Conservation (phyloP, 768 basidiomycete genomes). For the Pluteus cervinus region DNA sequence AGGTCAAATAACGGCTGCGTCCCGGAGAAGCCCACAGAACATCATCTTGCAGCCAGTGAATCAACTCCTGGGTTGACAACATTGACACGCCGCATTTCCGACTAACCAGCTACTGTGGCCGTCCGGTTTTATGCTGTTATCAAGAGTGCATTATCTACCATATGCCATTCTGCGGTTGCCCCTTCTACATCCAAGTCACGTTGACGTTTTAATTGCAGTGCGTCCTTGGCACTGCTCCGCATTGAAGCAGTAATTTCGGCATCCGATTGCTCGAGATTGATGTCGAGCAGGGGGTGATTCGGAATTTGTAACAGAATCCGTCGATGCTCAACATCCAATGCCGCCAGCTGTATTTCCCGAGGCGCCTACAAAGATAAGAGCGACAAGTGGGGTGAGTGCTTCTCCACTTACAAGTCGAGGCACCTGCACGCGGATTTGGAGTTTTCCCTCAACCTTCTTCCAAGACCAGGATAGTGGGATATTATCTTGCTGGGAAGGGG, state of each 20-base stretch:
- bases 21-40: no score
- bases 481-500: no score
- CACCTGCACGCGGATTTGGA: constrained; percentile 47
- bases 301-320: constrained; percentile 51
- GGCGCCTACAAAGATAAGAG: no score
- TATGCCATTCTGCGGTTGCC: constrained; percentile 64
- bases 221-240: constrained; percentile 9
- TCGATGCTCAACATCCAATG: constrained; percentile 61
- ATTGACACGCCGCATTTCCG: no score
- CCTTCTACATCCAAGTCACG: constrained; percentile 54
- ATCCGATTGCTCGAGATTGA: constrained; percentile 53
- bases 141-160: constrained; percentile 44
- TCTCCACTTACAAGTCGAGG: no score
- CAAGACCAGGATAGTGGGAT: constrained; percentile 46
- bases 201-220: constrained; percentile 49
- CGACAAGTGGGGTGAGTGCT: no score
- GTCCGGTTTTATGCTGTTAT: constrained; percentile 6
- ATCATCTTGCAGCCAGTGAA: no score
- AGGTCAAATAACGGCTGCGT: no score
- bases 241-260: constrained; percentile 35
- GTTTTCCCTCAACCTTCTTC: constrained; percentile 30
- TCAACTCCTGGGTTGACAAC: no score
- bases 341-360: no score
- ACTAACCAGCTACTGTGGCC: no score
- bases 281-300: constrained; percentile 41